Percentiles rank a stretch among this genome's conserved stretches.
Conservation (phyloP, 257 asterid genomes). For the Nicotiana benthamiana region DNA sequence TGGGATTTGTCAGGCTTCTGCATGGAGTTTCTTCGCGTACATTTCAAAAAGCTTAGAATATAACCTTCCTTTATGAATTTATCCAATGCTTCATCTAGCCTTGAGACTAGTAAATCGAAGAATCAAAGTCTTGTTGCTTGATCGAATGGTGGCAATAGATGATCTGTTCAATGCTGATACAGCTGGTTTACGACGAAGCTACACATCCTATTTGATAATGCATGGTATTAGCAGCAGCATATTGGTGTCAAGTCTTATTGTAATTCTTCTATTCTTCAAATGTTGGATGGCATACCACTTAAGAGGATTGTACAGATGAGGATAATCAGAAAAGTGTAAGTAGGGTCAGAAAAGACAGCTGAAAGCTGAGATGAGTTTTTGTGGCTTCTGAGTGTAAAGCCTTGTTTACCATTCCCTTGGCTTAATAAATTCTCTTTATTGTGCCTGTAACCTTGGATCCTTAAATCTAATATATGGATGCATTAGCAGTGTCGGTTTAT, state of each 20-base stretch:
- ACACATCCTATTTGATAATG: background rate
- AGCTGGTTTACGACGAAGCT: background rate
- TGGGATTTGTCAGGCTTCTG: slow-evolving; percentile 81
- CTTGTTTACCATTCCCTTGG: background rate
- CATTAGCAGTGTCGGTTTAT: background rate
- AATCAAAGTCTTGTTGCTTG: background rate
- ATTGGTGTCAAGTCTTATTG: slow-evolving; percentile 8
- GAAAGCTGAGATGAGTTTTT: slow-evolving; percentile 31
- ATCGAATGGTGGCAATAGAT: background rate
- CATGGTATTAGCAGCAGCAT: background rate
- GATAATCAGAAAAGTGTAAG: slow-evolving; percentile 28
- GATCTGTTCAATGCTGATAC: background rate
- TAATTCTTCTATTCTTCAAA: slow-evolving; percentile 8
- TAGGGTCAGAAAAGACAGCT: slow-evolving; percentile 22
- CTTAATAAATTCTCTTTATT: background rate
- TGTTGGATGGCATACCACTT: slow-evolving; percentile 23
- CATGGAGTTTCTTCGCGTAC: slow-evolving; percentile 75
- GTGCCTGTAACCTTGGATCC: background rate
- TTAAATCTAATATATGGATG: background rate
- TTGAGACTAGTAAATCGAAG: background rate
- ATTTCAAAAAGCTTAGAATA: slow-evolving; percentile 51
- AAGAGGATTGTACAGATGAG: slow-evolving; percentile 54
- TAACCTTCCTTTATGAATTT: background rate
- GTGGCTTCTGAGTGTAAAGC: slow-evolving; percentile 16
- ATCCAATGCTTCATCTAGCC: background rate